Evolutionary conservation across 352 stramenopile species (phyloP), one percentile per base, ranked within the genome.

Genomic region (Globisporangium emineosum): DNA sequence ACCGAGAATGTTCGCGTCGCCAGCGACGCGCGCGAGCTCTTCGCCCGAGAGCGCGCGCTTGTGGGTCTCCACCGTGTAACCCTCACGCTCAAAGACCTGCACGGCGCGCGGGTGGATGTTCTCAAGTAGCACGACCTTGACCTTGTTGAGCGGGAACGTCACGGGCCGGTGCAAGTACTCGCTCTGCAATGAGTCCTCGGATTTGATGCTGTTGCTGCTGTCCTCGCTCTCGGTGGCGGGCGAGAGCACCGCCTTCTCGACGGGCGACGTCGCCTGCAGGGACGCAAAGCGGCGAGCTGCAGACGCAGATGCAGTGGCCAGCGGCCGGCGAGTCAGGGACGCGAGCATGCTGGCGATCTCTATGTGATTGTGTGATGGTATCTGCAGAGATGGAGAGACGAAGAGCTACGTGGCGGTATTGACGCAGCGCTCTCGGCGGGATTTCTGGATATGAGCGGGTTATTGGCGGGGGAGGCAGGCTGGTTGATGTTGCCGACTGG

Each of bases 71-170:
- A 93, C 78, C 12, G 68, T 76, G 72, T 90, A 93, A 2, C 83
- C 83, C 69, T 93, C 82, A 33, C 78, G 80, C 72, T 90, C 75
- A 67, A 93, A 93, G 8, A 91, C 83, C 40, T 91, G 63, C 15
- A 86, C 79, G 29, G 85, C 82, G 17, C 81, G 81, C 52, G 85
- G 85, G 70, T 93, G 85, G 72, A 93, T 93, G 62, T 93, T 93
- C 61, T 93, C 85, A 51, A 93, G 66, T 49, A 93, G 72, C 42
- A 93, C 85, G 35, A 93, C 85, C 70, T 93, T 93, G 62, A 91
- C 77, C 72, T 91, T 91, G 62, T 91, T 71, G 25, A 93, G 70
- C 19, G 84, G 84, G 59, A 88, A 91, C 52, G 81, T 89, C 68
- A 90, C 83, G 10, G 81, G 80, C 0, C 84, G 84, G n/a, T 77